Evolutionary conservation across 768 basidiomycete species (phyloP).

Genomic region (Tylopilus rubrobrunneus): DNA sequence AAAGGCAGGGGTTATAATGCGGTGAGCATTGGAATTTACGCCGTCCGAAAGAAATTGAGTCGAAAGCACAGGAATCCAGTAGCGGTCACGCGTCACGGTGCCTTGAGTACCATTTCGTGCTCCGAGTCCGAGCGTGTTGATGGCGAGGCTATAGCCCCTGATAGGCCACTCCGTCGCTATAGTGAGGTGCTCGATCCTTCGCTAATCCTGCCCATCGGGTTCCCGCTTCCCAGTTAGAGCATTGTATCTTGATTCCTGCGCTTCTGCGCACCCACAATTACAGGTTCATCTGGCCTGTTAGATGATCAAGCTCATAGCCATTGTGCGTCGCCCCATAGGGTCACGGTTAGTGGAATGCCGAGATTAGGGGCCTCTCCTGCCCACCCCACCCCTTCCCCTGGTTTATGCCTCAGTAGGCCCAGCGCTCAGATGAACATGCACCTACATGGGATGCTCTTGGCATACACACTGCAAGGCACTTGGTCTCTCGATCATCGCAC

Average conservation of each 20-base stretch:
- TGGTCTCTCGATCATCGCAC: not conserved
- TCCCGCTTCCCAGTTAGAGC: no score
- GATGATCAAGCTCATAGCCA: no score
- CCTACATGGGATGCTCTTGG: not conserved
- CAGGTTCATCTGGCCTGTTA: no score
- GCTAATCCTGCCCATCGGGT: no score
- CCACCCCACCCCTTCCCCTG: no score
- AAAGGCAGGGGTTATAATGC: conserved; percentile 28
- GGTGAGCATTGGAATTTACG: conserved; percentile 31
- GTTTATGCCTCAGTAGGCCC: no score
- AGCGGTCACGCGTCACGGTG: not conserved
- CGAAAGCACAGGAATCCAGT: not conserved
- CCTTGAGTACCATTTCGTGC: not conserved
- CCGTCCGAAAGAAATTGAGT: conserved; percentile 5
- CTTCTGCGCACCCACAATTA: no score
- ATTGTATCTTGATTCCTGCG: no score
- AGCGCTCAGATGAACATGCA: not conserved
- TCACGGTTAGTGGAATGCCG: no score
- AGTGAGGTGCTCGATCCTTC: not conserved
- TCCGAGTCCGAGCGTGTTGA: no score
- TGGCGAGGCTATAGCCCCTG: not conserved
- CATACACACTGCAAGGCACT: not conserved
- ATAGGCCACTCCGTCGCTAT: not conserved
- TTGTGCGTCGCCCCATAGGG: no score
- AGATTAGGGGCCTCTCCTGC: no score